Percentiles rank a stretch among this genome's conserved stretches.
phyloP scores from a whole-genome alignment of 2,329 filamentous ascomycete genomes.

The Falciphora oryzae region DNA sequence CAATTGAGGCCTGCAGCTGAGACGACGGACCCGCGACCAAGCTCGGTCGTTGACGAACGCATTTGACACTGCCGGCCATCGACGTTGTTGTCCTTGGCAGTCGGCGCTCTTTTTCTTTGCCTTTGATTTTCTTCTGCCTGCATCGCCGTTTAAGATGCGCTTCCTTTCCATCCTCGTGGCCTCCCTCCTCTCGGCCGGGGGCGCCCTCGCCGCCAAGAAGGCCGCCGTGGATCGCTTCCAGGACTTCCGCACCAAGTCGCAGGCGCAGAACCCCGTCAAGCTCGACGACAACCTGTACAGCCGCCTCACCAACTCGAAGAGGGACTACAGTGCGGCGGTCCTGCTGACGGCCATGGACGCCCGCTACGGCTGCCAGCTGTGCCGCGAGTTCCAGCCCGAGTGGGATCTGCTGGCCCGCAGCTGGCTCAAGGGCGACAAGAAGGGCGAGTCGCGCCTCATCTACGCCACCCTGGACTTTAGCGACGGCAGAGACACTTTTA shows the following conservation, averaged over 20 bases:
- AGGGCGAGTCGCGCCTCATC: constrained; percentile 64
- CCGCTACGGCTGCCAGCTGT: constrained; percentile 79
- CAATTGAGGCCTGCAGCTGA: not conserved
- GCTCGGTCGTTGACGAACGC: not conserved
- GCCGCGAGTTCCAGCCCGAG: constrained; percentile 87
- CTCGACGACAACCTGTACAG: constrained; percentile 72
- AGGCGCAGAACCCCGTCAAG: constrained; percentile 63
- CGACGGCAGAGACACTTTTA: constrained; percentile 77
- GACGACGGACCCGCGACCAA: not conserved
- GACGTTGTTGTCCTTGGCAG: not conserved
- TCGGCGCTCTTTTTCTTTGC: not conserved
- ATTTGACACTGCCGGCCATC: not conserved
- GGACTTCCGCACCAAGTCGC: constrained; percentile 63
- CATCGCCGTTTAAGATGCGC: constrained; percentile 52
- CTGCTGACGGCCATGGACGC: constrained; percentile 81
- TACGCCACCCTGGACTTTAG: constrained; percentile 85
- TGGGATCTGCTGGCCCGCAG: constrained; percentile 83
- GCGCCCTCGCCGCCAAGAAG: constrained; percentile 56
- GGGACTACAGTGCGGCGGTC: constrained; percentile 78
- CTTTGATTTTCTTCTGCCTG: not conserved
- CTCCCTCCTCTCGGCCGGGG: constrained; percentile 53
- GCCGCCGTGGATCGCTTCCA: constrained; percentile 56
- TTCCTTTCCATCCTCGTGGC: constrained; percentile 58
- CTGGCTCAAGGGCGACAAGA: constrained; percentile 81
- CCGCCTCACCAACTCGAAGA: constrained; percentile 67